Conservation (phyloP, 768 basidiomycete species). For the Lyophyllum shimeji region DNA sequence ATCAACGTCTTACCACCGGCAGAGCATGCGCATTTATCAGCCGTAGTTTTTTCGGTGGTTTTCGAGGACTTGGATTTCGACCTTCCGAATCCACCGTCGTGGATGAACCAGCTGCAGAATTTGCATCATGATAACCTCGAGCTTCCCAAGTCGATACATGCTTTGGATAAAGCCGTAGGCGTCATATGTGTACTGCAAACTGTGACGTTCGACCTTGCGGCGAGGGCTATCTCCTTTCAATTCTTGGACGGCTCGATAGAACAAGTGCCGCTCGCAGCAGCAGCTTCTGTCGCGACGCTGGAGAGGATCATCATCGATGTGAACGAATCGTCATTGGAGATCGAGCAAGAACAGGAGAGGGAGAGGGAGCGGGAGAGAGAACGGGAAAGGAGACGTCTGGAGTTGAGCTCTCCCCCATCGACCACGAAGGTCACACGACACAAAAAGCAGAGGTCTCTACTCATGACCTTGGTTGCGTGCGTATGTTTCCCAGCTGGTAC, state of each 20-base stretch:
- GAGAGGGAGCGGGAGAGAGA: slow-evolving; percentile 33
- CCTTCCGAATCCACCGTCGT: slow-evolving; percentile 48
- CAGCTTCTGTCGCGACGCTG: slow-evolving; percentile 43
- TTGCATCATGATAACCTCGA: slow-evolving; percentile 54
- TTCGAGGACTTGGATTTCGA: slow-evolving; percentile 51
- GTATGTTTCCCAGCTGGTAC: slow-evolving; percentile 29
- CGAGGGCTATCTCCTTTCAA: slow-evolving; percentile 43
- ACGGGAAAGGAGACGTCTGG: slow-evolving; percentile 20
- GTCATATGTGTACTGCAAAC: slow-evolving; percentile 54
- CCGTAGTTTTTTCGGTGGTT: slow-evolving; percentile 57
- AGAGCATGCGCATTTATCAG: slow-evolving; percentile 36
- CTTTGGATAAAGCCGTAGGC: slow-evolving; percentile 60
- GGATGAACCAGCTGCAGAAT: slow-evolving; percentile 53
- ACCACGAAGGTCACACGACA: slow-evolving; percentile 45
- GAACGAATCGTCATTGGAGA: slow-evolving; percentile 43
- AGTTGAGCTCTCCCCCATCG: slow-evolving; percentile 24
- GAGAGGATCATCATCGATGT: slow-evolving; percentile 54
- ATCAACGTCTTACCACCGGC: slow-evolving; percentile 15
- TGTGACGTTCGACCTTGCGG: slow-evolving; percentile 60
- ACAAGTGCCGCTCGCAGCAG: slow-evolving; percentile 44
- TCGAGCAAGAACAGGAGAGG: slow-evolving; percentile 32
- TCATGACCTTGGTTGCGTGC: slow-evolving; percentile 69
- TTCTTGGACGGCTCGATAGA: slow-evolving; percentile 59
- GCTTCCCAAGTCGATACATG: slow-evolving; percentile 50
- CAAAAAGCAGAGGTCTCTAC: slow-evolving; percentile 69